Percentiles rank a stretch among this genome's conserved stretches.
These are phyloP conservation scores for Metschnikowia proteae DNA, from an alignment of 805 yeast genomes.

Conservation along the genomic window DNA sequence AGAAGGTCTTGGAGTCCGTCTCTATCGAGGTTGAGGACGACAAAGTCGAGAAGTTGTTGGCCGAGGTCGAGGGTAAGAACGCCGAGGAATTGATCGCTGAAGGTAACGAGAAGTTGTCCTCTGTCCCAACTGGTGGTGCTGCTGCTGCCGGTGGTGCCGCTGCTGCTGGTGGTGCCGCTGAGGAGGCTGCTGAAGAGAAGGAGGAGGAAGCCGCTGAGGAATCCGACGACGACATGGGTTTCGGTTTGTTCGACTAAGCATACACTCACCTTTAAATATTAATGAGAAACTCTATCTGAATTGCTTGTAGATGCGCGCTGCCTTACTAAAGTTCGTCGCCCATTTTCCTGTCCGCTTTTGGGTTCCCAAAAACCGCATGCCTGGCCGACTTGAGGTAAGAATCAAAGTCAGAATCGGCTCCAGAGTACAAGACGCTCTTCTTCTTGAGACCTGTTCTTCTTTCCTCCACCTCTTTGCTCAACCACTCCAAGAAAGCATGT, in stretches of 20 bases:
- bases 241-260: constrained; percentile 31
- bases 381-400: constrained; percentile 40
- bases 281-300: constrained; percentile 1
- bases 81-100: constrained; percentile 35
- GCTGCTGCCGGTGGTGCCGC: constrained; percentile 27
- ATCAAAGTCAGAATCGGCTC: constrained; percentile 36
- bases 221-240: constrained; percentile 30
- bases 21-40: constrained; percentile 35
- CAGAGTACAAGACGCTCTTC: constrained; percentile 30
- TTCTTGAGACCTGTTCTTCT: constrained; percentile 19
- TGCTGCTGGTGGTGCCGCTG: constrained; percentile 24
- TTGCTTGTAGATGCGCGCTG: not conserved
- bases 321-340: constrained; percentile 23
- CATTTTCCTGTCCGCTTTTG: constrained; percentile 57
- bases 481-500: constrained; percentile 59
- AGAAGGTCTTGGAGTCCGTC: constrained; percentile 39
- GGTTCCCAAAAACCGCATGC: constrained; percentile 75
- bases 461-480: constrained; percentile 42
- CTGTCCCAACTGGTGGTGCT: constrained; percentile 34
- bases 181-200: constrained; percentile 26
- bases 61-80: constrained; percentile 35
- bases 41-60: constrained; percentile 32
- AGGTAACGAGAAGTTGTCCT: constrained; percentile 36
- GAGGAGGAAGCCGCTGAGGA: constrained; percentile 25
- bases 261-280: constrained; percentile 8